Evolutionary conservation across 192 early-diverging fungal species (phyloP), one percentile per base, ranked within the genome.

Genomic region (Martensiomyces pterosporus): DNA sequence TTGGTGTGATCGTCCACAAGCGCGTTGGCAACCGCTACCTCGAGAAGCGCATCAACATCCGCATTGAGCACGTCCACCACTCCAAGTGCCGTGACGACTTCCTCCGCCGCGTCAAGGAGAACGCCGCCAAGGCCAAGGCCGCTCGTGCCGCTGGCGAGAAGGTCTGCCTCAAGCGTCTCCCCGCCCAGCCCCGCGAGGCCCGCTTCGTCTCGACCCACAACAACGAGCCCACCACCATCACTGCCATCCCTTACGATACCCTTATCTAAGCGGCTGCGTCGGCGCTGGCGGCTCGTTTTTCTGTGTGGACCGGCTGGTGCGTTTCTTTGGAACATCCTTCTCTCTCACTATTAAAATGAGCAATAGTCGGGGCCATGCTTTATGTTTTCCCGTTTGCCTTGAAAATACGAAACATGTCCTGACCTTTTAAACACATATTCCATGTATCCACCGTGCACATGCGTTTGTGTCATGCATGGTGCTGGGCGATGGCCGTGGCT

Each of bases 1-100:
- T 99, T 53, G 96, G 96, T 80, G 85, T 99, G 50, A 97, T 99
- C 55, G 77, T 97, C 80, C 79, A 99, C 90, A 99, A 99, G 91
- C 82, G 80, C 55, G 96, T 97, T 46, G 92, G 96, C 60, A 92
- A 90, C 87, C 91, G 96, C 61, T 96, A 83, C 88, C 76, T 98
- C 53, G 94, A 95, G 82, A 99, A 99, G 91, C 83, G 93, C 48
- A 82, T 99, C 79, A 97, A 96, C 82, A 69, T 99, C 77, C 89
- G 94, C 67, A 75, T 99, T 71, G 96, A 99, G 82, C 96, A 99
- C 83, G 81, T 99, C 77, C 92, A 86, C 83, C 94, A 99, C 90
- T 99, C 96, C 79, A 94, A 94, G 83, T 96, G 94, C 84, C 90
- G 96, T 74, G 80, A 88, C 59, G 92, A 95, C 61, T 99, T 99